Evolutionary conservation across 2,329 filamentous ascomycete genomes (phyloP).

Genomic region (Lanzia echinophila): DNA sequence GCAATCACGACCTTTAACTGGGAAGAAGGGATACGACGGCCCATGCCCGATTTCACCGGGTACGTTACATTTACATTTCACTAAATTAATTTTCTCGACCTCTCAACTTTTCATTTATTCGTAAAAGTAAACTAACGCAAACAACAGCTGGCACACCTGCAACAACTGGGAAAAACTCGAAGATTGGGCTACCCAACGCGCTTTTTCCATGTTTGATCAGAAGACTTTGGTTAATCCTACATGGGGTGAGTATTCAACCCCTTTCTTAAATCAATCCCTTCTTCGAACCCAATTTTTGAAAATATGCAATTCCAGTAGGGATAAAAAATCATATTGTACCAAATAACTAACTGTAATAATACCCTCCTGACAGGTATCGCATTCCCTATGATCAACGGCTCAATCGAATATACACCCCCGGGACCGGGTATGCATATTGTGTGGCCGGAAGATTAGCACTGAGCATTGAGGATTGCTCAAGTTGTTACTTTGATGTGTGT

Average conservation of each 20-base stretch:
- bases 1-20: slow-evolving; percentile 1
- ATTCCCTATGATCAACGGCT: neutral
- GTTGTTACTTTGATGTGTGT: too few species aligned
- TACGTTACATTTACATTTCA: too few species aligned
- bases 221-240: slow-evolving; percentile 2
- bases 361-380: neutral
- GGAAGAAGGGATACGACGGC: neutral
- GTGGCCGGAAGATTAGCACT: neutral
- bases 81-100: too few species aligned
- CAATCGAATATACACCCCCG: neutral
- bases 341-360: too few species aligned
- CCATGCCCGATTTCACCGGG: neutral
- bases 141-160: neutral
- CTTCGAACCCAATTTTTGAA: too few species aligned
- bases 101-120: neutral
- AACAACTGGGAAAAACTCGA: slow-evolving; percentile 2
- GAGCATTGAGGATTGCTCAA: too few species aligned
- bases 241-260: neutral
- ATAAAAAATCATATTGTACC: too few species aligned
- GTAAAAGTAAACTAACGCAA: neutral
- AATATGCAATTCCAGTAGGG: too few species aligned
- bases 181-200: neutral
- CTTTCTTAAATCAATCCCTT: too few species aligned
- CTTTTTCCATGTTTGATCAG: slow-evolving; percentile 6
- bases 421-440: neutral